These are phyloP conservation scores for Alternaria sp. DNA, from an alignment of 2,329 filamentous ascomycete genomes.

Conservation along the genomic window DNA sequence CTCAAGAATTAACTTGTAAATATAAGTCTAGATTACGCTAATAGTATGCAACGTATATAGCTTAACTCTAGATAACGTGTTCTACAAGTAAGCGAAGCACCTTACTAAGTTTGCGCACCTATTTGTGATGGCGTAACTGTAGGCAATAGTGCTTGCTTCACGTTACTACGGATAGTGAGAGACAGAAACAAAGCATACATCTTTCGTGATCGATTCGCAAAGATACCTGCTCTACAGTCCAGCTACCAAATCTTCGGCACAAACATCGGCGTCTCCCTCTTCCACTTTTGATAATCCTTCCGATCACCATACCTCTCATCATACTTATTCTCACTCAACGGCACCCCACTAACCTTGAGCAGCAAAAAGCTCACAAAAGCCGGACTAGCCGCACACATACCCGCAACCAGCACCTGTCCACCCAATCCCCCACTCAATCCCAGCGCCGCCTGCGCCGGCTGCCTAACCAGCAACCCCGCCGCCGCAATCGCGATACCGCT, in stretches of 20 bases:
- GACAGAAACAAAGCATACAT: no score
- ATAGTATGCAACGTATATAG: no score
- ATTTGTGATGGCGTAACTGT: no score
- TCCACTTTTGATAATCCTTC: constrained; percentile 74
- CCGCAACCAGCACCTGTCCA: constrained; percentile 57
- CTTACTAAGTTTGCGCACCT: no score
- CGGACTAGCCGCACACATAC: constrained; percentile 67
- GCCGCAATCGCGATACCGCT: constrained; percentile 70
- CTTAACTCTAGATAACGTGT: no score
- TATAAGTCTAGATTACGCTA: no score
- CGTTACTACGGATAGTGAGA: no score
- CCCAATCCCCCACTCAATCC: constrained; percentile 58
- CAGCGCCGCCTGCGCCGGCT: constrained; percentile 66
- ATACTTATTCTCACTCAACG: constrained; percentile 74
- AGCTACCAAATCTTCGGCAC: constrained; percentile 65
- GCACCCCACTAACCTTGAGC: constrained; percentile 70
- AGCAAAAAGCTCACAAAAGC: constrained; percentile 71
- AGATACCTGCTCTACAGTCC: no score
- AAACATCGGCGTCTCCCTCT: constrained; percentile 71
- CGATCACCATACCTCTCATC: constrained; percentile 70
- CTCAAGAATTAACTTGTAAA: no score
- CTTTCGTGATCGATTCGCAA: rapidly evolving
- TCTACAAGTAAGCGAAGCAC: no score
- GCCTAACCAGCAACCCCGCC: constrained; percentile 64
- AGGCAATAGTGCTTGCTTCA: no score